Evolutionary conservation across 2,329 filamentous ascomycete genomes (phyloP), one percentile per base, ranked within the genome.

Genomic region (Epichloe coenophiala): DNA sequence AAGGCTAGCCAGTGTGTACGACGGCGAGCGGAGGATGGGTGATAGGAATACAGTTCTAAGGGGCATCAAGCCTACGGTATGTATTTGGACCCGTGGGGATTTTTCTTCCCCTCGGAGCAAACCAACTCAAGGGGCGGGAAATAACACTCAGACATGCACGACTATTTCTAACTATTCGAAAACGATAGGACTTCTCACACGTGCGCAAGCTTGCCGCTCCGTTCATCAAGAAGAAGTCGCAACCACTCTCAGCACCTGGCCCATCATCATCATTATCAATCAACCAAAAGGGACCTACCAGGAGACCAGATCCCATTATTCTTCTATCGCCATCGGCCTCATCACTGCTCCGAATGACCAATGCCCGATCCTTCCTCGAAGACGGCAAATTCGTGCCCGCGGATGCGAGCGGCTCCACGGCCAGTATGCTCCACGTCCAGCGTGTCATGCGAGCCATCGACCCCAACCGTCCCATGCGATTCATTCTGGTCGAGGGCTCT

Each of bases 251-350:
- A 17, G 67, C 59, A 53, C 61, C 70, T 33, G 60, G 68, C 42
- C 65, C 64, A 51, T 74, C 70, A 57, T 65, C 72, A 8, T 59
- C 75, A 7, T 69, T 81, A 13, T 66, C 75, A 3, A 68, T 78
- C 48, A 80, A 80, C 61, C 76, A 73, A 55, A 79, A 75, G 64
- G 58, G 63, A 12, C 70, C 73, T 33, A 61, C 66, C 44, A 70
- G 75, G 45, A 71, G 78, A 53, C 76, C 78, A 38, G 76, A 95
- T 64, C 93, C 93, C 46, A 98, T 98, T 68, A 96, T 98, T 65
- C 83, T 98, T 31, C 83, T 98, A 54, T 97, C 93, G 0, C 93
- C 93, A 1, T 97, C 91, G 1, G 93, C 91, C 11, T 96, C 91
- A 2, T 94, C 90, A 2, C 81, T 97, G 46, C 82, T 98, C 38